Percentiles rank a stretch among this genome's conserved stretches.
phyloP scores from a whole-genome alignment of 768 basidiomycete species.

The Termitomyces sp. region DNA sequence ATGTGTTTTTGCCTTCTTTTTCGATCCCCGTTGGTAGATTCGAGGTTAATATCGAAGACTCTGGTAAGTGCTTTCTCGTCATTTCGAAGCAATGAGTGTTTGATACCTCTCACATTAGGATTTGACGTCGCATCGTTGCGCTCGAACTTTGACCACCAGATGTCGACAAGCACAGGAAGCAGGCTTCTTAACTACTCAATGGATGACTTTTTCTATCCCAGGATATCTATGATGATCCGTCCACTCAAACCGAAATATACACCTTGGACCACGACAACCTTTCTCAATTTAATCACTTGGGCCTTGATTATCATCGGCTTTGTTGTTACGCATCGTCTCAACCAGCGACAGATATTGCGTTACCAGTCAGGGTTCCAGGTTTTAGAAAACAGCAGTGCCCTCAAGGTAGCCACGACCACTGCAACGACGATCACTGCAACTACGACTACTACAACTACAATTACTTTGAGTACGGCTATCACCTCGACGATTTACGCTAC shows the following conservation, averaged over 20 bases:
- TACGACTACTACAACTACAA: conserved; percentile 26
- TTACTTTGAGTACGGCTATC: too few species aligned
- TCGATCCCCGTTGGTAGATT: conserved; percentile 63
- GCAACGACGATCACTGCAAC: neutral
- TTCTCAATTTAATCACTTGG: conserved; percentile 25
- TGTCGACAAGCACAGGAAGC: conserved; percentile 33
- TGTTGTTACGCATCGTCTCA: conserved; percentile 22
- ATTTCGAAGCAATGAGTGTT: neutral
- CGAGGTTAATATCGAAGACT: conserved; percentile 54
- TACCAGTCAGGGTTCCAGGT: neutral
- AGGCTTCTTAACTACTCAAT: conserved; percentile 55
- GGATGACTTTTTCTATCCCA: conserved; percentile 57
- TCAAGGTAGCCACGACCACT: neutral
- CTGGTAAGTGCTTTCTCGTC: conserved; percentile 38
- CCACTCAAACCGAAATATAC: conserved; percentile 13
- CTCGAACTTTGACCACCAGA: conserved; percentile 58
- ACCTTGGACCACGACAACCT: conserved; percentile 16
- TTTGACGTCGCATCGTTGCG: conserved; percentile 39
- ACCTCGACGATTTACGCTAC: conserved; percentile 39
- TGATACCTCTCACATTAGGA: conserved; percentile 26
- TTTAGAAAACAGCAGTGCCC: neutral
- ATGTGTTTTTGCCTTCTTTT: conserved; percentile 70
- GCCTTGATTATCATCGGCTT: conserved; percentile 24
- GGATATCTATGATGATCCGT: conserved; percentile 37
- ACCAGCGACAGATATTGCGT: conserved; percentile 18